Evolutionary conservation across 164 flowering plant species (phyloP).

Genomic region (Chloranthus sessilifolius): DNA sequence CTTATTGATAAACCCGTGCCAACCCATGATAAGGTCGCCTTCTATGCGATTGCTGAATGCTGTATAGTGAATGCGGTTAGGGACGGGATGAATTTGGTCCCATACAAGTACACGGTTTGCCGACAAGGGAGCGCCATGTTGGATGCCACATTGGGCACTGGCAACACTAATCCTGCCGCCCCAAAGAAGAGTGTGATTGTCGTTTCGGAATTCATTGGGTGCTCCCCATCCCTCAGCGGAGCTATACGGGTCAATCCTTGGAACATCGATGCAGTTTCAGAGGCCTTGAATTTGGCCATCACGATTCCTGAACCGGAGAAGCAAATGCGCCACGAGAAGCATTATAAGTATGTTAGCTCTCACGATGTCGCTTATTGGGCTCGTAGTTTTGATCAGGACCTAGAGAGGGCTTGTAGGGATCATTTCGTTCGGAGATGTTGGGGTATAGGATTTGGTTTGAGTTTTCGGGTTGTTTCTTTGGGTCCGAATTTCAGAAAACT

Average conservation of each 20-base stretch:
- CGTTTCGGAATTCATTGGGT: slow-evolving; percentile 19
- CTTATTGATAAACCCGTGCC: slow-evolving; percentile 27
- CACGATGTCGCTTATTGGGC: slow-evolving; percentile 19
- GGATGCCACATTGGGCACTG: slow-evolving; percentile 1
- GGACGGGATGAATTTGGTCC: slow-evolving; percentile 19
- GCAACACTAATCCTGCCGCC: not conserved
- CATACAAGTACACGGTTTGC: slow-evolving; percentile 15
- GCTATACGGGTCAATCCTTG: slow-evolving; percentile 18
- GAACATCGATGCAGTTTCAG: slow-evolving; percentile 17
- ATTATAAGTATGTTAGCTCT: slow-evolving; percentile 17
- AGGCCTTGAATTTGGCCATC: slow-evolving; percentile 16
- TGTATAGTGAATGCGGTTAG: slow-evolving; percentile 18
- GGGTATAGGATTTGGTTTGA: slow-evolving; percentile 20
- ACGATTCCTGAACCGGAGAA: slow-evolving; percentile 12
- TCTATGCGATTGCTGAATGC: slow-evolving; percentile 28
- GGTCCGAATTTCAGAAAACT: slow-evolving; percentile 16
- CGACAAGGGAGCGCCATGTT: slow-evolving; percentile 9
- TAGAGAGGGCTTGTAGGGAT: slow-evolving; percentile 16
- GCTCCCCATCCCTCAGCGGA: slow-evolving; percentile 20
- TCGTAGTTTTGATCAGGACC: slow-evolving; percentile 12
- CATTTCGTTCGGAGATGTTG: slow-evolving; percentile 15
- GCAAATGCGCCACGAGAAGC: slow-evolving; percentile 19
- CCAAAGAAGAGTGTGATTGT: slow-evolving; percentile 14
- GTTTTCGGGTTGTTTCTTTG: slow-evolving; percentile 15
- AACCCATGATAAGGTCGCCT: slow-evolving; percentile 38